These are phyloP conservation scores for Echria macrotheca DNA, from an alignment of 495 filamentous ascomycete species.

Conservation along the genomic window DNA sequence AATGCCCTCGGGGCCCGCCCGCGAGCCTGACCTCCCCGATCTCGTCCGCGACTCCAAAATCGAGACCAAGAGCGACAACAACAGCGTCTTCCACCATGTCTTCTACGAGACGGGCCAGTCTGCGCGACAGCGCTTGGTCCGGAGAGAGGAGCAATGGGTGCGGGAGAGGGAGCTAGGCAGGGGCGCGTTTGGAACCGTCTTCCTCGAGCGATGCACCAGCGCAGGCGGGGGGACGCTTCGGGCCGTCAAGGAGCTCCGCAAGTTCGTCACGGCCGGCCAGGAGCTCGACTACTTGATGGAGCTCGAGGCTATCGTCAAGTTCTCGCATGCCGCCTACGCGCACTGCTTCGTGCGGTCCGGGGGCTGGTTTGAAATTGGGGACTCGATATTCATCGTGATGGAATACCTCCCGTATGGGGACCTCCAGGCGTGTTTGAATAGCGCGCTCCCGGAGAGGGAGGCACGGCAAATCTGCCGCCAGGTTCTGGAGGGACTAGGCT, in stretches of 20 bases:
- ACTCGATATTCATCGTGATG: slow-evolving; percentile 34
- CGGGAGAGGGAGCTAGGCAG: too few species aligned
- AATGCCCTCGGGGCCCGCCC: too few species aligned
- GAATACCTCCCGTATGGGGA: slow-evolving; percentile 30
- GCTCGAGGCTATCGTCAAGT: slow-evolving; percentile 13
- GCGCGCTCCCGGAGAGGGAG: slow-evolving; percentile 32
- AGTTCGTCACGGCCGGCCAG: background rate
- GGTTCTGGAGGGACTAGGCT: slow-evolving; percentile 37
- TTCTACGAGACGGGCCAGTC: too few species aligned
- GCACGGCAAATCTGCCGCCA: slow-evolving; percentile 32
- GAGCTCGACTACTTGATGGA: slow-evolving; percentile 5
- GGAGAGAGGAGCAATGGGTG: too few species aligned
- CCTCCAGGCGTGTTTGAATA: slow-evolving; percentile 23
- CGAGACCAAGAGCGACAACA: too few species aligned
- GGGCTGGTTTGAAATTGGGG: slow-evolving; percentile 35
- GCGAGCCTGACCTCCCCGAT: too few species aligned
- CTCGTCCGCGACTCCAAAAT: too few species aligned
- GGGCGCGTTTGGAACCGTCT: too few species aligned
- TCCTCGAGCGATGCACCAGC: too few species aligned
- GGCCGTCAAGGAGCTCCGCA: slow-evolving; percentile 11
- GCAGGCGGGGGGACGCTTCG: too few species aligned
- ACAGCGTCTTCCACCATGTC: too few species aligned
- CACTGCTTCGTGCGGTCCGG: slow-evolving; percentile 27
- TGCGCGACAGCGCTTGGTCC: too few species aligned
- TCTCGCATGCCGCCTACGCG: slow-evolving; percentile 4